phyloP scores from a whole-genome alignment of 2,329 filamentous ascomycete genomes.

The Cytospora piceae region DNA sequence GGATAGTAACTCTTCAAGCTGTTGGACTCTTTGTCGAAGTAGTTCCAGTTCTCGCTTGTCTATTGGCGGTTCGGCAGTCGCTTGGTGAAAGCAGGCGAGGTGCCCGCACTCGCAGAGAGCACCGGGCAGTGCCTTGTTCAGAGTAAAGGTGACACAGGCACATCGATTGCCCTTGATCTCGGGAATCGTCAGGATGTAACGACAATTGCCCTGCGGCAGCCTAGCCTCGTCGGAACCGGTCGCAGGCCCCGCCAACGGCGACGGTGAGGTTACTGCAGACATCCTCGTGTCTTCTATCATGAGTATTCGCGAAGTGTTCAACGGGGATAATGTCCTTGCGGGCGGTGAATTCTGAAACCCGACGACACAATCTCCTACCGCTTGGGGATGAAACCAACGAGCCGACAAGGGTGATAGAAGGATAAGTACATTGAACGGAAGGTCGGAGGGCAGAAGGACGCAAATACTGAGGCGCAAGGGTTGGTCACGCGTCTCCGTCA shows the following conservation, averaged over 20 bases:
- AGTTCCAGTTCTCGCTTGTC: constrained; percentile 53
- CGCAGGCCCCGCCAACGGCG: constrained; percentile 37
- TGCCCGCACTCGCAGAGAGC: constrained; percentile 63
- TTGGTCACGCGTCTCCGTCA: not conserved
- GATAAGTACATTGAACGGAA: not conserved
- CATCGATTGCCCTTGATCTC: constrained; percentile 62
- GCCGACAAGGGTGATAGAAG: not conserved
- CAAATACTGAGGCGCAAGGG: not conserved
- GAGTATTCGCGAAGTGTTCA: not conserved
- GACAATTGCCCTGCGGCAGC: constrained; percentile 61
- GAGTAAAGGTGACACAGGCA: constrained; percentile 60
- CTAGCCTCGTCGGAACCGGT: constrained; percentile 47
- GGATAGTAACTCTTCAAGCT: constrained; percentile 28
- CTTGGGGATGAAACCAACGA: not conserved
- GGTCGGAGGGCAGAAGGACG: not conserved
- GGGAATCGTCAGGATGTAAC: constrained; percentile 60
- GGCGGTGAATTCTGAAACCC: not conserved
- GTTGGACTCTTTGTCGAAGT: constrained; percentile 43
- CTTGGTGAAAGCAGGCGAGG: constrained; percentile 61
- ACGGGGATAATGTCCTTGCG: not conserved
- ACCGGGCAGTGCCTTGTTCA: constrained; percentile 57
- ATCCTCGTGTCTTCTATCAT: constrained; percentile 27
- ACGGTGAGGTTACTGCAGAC: constrained; percentile 39
- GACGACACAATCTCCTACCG: not conserved
- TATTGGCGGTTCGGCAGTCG: constrained; percentile 48